These are phyloP conservation scores for Linnemannia exigua DNA, from an alignment of 192 early-diverging fungal species.

Conservation along the genomic window DNA sequence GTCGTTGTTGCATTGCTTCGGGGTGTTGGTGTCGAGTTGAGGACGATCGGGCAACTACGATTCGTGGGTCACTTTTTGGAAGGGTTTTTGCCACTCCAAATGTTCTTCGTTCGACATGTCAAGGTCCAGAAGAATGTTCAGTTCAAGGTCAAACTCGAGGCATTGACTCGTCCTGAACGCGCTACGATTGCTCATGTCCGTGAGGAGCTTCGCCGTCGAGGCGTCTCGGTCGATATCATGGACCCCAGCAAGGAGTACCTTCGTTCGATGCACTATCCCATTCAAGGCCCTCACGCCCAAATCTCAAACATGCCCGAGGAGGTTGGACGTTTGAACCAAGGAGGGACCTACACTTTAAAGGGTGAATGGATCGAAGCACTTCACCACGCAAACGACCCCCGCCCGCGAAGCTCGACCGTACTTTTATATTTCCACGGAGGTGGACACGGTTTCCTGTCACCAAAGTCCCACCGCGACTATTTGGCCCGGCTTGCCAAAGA, in stretches of 20 bases:
- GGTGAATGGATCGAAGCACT: conserved; percentile 49
- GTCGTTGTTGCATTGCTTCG: conserved; percentile 26
- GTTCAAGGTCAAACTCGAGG: conserved; percentile 26
- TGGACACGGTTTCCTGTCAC: conserved; percentile 35
- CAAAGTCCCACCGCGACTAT: conserved; percentile 32
- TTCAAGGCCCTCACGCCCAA: neutral
- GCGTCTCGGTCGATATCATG: conserved; percentile 7
- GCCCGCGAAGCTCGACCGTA: conserved; percentile 23
- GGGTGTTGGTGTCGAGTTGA: neutral
- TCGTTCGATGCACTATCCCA: conserved; percentile 35
- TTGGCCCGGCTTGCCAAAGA: conserved; percentile 18
- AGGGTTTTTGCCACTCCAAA: neutral
- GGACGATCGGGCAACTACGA: conserved; percentile 23
- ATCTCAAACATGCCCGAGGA: conserved; percentile 44
- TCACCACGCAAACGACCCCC: conserved; percentile 5
- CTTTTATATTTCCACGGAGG: conserved; percentile 49
- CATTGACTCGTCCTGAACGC: conserved; percentile 18
- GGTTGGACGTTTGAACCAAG: conserved; percentile 18
- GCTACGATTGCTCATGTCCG: conserved; percentile 17
- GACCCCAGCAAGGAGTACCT: conserved; percentile 38
- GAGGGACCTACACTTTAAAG: conserved; percentile 21
- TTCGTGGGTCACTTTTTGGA: conserved; percentile 28
- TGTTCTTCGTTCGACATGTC: neutral
- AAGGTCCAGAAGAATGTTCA: conserved; percentile 24
- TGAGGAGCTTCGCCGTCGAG: neutral